Evolutionary conservation across 306 rosid genomes (phyloP), one percentile per base, ranked within the genome.

Genomic region (Prunus fruticosa): DNA sequence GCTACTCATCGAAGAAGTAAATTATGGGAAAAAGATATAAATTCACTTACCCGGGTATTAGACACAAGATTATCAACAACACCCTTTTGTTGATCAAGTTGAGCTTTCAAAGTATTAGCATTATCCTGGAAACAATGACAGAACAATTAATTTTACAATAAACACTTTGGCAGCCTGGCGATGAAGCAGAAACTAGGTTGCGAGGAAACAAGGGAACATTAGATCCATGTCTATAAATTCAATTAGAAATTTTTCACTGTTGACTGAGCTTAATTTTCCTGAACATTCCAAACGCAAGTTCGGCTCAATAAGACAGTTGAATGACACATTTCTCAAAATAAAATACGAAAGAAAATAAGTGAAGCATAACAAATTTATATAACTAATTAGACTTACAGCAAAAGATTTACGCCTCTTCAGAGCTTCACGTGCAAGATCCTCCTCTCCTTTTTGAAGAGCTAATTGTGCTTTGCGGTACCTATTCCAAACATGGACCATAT

Each of bases 401-500:
- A 82, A 92, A 71, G 98, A 91, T 87, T 94, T 94, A 64, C 97
- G 93, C 87, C 97, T 89, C 79, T 89, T 94, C 60, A 94, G 80
- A 68, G 98, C 98, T 89, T 94, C 98, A 46, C 98, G 98, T 72
- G 98, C 97, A 80, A 94, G 97, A 81, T 89, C 93, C 80, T 94
- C 98, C 41, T 94, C 90, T 68, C 97, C 98, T 81, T 94, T 94
- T 83, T 83, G 87, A 75, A 94, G 93, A 69, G 98, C 98, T 73
- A 94, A 88, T 75, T 94, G 98, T 49, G 98, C 98, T 77, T 87
- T 94, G 16, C 92, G 84, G 66, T 91, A 94, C 98, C 98, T 91
- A 84, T 5, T 64, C 74, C 78, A 74, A 38, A 79, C 70, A 66
- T 30, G 64, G 72, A 50, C 62, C 79, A 43, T 64, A 38, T 52